Evolutionary conservation across 306 rosid genomes (phyloP), one percentile per base, ranked within the genome.

Genomic region (Dicorynia guianensis): DNA sequence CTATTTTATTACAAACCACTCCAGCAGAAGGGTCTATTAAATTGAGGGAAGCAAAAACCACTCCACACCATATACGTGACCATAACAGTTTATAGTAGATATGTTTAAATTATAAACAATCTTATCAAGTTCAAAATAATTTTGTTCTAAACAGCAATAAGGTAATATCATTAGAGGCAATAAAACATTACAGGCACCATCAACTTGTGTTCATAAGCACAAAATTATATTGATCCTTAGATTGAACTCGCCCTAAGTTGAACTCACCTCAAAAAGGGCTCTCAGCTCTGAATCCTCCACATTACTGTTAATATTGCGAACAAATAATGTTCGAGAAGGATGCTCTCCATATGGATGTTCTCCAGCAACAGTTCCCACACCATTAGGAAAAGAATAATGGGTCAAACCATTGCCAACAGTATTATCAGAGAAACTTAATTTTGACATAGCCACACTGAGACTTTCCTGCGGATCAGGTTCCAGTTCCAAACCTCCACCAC

Each of bases 291-390:
- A 83, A 82, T 93, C 97, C 82, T 93, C 97, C 5, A 90, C 97
- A 69, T 87, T 93, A 85, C 96, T 90, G 74, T 93, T 93, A 80
- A 93, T 93, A 85, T 93, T 93, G 30, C 97, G 91, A 79, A 93
- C 97, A 83, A 93, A 93, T 69, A 93, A 80, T 55, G 97, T 93
- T 81, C 97, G 91, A 44, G 97, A 93, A 81, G 97, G 97, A 89
- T 90, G 97, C 85, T 93, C 96, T 13, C 97, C 97, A 77, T 88
- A 93, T 20, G 96, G 97, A 86, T 93, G 97, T 84, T 93, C 97
- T 63, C 97, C 97, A 17, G 94, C 93, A 93, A 90, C 91, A 69
- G 91, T 38, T 81, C 88, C 97, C 42, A 76, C 86, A 8, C 94
- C 94, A 79, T 93, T 93, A 63, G 96, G 63, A 79, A 84, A 42